Percentiles rank a stretch among this genome's conserved stretches.
Evolutionary conservation across 768 basidiomycete species (phyloP).

Genomic region (Termitomyces heimii): DNA sequence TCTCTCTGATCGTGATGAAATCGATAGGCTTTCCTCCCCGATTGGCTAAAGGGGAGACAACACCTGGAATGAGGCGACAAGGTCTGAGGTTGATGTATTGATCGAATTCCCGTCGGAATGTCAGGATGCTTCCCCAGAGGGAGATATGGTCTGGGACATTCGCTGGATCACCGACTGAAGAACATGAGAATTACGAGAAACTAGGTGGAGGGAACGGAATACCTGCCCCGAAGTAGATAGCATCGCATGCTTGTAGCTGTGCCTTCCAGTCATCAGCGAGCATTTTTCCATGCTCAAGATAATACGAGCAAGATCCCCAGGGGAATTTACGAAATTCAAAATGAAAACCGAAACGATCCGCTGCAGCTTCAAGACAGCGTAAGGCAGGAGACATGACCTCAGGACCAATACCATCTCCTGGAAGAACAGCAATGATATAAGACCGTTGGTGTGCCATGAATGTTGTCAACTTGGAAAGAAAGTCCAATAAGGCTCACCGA

Average conservation of each 20-base stretch:
- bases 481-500: background rate
- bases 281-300: conserved; percentile 39
- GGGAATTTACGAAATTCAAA: conserved; percentile 39
- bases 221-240: conserved; percentile 45
- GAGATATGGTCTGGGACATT: conserved; percentile 52
- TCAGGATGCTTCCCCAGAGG: conserved; percentile 44
- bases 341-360: conserved; percentile 36
- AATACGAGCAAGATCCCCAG: conserved; percentile 44
- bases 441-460: conserved; percentile 15
- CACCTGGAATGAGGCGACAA: conserved; percentile 42
- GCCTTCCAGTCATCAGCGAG: conserved; percentile 37
- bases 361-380: conserved; percentile 37
- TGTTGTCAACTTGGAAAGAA: background rate
- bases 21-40: conserved; percentile 36
- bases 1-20: conserved; percentile 51
- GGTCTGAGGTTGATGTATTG: conserved; percentile 48
- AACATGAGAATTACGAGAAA: background rate
- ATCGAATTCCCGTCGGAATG: conserved; percentile 47
- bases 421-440: conserved; percentile 41
- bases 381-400: conserved; percentile 47
- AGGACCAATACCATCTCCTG: conserved; percentile 49
- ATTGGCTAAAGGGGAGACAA: conserved; percentile 39
- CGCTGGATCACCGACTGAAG: conserved; percentile 38
- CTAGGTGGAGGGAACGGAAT: background rate
- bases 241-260: conserved; percentile 33